Conservation (phyloP, 139 green algal genomes). For the Ettlia oleoabundans region DNA sequence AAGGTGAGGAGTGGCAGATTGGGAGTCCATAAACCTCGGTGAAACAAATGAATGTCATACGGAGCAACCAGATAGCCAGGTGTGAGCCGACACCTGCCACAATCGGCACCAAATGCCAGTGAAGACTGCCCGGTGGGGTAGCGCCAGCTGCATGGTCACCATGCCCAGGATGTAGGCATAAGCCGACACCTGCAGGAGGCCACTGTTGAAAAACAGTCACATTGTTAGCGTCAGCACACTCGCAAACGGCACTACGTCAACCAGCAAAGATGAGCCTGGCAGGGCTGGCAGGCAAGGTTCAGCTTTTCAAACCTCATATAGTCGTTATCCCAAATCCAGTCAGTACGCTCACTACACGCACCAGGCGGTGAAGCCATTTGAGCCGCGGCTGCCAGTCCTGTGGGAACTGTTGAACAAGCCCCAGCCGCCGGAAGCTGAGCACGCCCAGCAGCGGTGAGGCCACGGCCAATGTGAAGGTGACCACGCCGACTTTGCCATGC, state of each 20-base stretch:
- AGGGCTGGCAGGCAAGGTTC: neutral
- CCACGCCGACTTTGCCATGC: conserved; percentile 50
- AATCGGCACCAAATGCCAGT: conserved; percentile 31
- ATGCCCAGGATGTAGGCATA: conserved; percentile 59
- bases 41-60: too few relatives aligned
- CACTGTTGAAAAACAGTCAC: too few relatives aligned
- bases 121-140: conserved; percentile 58
- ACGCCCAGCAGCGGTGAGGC: conserved; percentile 55
- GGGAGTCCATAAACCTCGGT: neutral
- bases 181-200: conserved; percentile 30
- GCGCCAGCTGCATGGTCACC: conserved; percentile 63
- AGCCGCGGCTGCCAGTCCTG: conserved; percentile 50
- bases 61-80: too few relatives aligned
- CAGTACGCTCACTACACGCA: too few relatives aligned
- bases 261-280: neutral
- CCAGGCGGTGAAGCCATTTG: conserved; percentile 62
- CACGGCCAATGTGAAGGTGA: conserved; percentile 51
- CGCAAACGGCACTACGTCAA: neutral
- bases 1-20: neutral
- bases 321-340: too few relatives aligned
- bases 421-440: conserved; percentile 61
- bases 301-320: neutral
- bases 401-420: conserved; percentile 60
- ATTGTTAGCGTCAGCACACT: too few relatives aligned
- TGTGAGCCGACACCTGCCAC: conserved; percentile 27